Conservation (phyloP, 2,329 filamentous ascomycete species). For the Trichothecium sympodiale region DNA sequence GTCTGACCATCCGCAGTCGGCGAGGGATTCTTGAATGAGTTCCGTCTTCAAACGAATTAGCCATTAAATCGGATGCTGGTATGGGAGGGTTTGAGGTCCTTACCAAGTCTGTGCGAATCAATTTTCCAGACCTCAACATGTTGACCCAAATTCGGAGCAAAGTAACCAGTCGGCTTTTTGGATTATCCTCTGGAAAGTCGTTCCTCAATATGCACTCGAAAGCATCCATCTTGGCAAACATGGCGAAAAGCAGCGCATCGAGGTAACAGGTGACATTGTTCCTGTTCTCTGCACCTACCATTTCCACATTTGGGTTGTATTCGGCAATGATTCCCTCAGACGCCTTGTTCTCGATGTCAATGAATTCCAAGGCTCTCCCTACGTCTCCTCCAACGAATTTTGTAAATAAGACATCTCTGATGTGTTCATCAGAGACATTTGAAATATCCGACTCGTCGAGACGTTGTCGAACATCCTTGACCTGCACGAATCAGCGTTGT, state of each 20-base stretch:
- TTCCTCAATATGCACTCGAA: slow-evolving; percentile 89
- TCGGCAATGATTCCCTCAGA: slow-evolving; percentile 67
- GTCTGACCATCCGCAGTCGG: slow-evolving; percentile 81
- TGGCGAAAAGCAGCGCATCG: slow-evolving; percentile 83
- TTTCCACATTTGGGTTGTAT: slow-evolving; percentile 59
- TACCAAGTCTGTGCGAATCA: slow-evolving; percentile 80
- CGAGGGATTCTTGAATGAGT: slow-evolving; percentile 70
- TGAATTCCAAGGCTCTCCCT: slow-evolving; percentile 64
- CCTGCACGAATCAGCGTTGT: slow-evolving; percentile 14
- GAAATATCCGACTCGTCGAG: slow-evolving; percentile 31
- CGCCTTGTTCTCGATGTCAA: slow-evolving; percentile 70
- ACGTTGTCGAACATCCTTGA: slow-evolving; percentile 27
- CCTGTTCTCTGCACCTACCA: slow-evolving; percentile 81
- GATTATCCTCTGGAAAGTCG: slow-evolving; percentile 56
- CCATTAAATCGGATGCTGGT: not conserved
- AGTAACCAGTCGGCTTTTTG: slow-evolving; percentile 61
- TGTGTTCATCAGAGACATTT: slow-evolving; percentile 43
- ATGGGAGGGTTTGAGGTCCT: slow-evolving; percentile 10
- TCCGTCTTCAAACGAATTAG: slow-evolving; percentile 47
- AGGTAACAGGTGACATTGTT: slow-evolving; percentile 87
- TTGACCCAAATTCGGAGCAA: slow-evolving; percentile 88
- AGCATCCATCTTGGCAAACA: slow-evolving; percentile 83
- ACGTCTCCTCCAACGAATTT: slow-evolving; percentile 57
- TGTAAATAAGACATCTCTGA: slow-evolving; percentile 44
- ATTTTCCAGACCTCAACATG: slow-evolving; percentile 69